Evolutionary conservation across 1,139 yeast species (phyloP).

Genomic region (Kodamaea suecica): DNA sequence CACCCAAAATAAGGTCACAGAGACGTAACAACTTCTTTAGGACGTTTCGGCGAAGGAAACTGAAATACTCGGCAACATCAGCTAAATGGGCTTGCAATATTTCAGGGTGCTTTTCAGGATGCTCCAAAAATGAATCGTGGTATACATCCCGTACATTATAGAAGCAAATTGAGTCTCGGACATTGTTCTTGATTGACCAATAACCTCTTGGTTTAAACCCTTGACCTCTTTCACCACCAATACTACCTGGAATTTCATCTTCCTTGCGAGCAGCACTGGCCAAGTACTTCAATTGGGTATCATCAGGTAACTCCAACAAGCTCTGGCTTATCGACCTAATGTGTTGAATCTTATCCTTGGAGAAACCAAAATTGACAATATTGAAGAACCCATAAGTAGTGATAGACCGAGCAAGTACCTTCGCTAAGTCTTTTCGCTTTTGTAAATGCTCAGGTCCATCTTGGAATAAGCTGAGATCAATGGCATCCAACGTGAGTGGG

Average conservation of each 20-base stretch:
- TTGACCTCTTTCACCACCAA: conserved; percentile 45
- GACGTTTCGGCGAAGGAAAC: conserved; percentile 13
- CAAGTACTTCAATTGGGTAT: conserved; percentile 34
- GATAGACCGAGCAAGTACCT: conserved; percentile 33
- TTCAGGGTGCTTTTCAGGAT: conserved; percentile 24
- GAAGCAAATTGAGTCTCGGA: conserved; percentile 40
- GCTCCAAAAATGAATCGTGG: conserved; percentile 19
- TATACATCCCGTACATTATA: conserved; percentile 40
- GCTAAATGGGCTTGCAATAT: conserved; percentile 22
- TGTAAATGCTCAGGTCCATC: conserved; percentile 32
- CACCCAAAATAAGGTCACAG: conserved; percentile 30
- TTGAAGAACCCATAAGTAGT: conserved; percentile 47
- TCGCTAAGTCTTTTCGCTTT: conserved; percentile 30
- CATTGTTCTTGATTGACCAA: conserved; percentile 43
- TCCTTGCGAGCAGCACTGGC: conserved; percentile 39
- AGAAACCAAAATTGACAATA: conserved; percentile 37
- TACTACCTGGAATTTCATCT: conserved; percentile 25
- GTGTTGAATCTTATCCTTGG: conserved; percentile 24
- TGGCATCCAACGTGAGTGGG: conserved; percentile 28
- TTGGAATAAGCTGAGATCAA: conserved; percentile 33
- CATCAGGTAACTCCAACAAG: conserved; percentile 39
- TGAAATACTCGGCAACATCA: conserved; percentile 27
- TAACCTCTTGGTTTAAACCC: conserved; percentile 48
- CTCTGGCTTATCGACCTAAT: conserved; percentile 38
- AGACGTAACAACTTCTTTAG: conserved; percentile 25